Evolutionary conservation across 352 stramenopile species (phyloP).

Genomic region (Plasmopara halstedii): DNA sequence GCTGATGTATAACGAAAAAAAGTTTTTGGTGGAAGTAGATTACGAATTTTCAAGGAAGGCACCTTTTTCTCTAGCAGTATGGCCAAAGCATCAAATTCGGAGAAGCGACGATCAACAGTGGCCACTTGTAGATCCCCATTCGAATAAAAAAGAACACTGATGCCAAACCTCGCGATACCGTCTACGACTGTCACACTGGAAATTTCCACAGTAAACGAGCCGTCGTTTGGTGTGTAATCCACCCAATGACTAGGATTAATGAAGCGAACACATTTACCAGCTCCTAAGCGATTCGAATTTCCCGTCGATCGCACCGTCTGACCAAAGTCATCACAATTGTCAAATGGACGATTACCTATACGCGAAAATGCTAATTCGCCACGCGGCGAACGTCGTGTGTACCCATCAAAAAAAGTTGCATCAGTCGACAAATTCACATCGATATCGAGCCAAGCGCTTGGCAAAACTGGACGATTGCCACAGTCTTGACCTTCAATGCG

Average conservation of each 20-base stretch:
- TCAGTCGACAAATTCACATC: conserved; percentile 26
- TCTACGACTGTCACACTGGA: conserved; percentile 41
- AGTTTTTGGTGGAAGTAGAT: conserved; percentile 62
- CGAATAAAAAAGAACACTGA: conserved; percentile 54
- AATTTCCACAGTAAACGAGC: conserved; percentile 68
- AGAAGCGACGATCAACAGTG: conserved; percentile 55
- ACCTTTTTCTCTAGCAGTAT: conserved; percentile 50
- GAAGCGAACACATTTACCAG: conserved; percentile 51
- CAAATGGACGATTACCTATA: conserved; percentile 8
- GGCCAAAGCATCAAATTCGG: conserved; percentile 57
- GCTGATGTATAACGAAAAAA: conserved; percentile 53
- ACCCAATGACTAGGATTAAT: conserved; percentile 46
- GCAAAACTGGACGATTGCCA: conserved; percentile 30
- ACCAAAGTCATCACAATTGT: conserved; percentile 16
- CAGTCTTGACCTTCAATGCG: conserved; percentile 49
- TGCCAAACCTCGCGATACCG: conserved; percentile 42
- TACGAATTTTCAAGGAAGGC: conserved; percentile 33
- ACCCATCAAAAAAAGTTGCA: conserved; percentile 26
- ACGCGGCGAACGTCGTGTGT: conserved; percentile 12
- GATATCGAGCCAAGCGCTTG: conserved; percentile 54
- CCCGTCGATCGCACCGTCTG: conserved; percentile 7
- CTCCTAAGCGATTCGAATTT: conserved; percentile 5
- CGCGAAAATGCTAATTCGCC: conserved; percentile 14
- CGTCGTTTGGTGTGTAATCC: conserved; percentile 30
- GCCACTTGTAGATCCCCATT: conserved; percentile 31